phyloP scores from a whole-genome alignment of 495 filamentous ascomycete species.

The Penicillium paxilli region DNA sequence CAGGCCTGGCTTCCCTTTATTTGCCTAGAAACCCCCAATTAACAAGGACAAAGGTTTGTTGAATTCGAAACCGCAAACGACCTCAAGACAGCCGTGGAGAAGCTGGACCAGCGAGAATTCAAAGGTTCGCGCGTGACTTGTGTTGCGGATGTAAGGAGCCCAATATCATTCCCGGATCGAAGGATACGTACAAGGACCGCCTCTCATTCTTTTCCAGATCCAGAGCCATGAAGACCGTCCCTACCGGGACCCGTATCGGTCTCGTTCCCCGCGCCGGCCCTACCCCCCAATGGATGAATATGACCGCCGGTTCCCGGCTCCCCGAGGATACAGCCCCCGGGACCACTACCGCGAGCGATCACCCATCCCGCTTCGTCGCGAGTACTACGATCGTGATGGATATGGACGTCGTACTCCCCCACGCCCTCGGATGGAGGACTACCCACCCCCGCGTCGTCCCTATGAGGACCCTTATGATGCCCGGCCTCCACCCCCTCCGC shows the following conservation, averaged over 20 bases:
- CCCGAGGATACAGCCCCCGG: slow-evolving; percentile 79
- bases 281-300: slow-evolving; percentile 71
- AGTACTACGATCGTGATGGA: slow-evolving; percentile 78
- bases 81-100: slow-evolving; percentile 86
- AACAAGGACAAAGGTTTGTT: slow-evolving; percentile 71
- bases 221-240: slow-evolving; percentile 64
- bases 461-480: slow-evolving; percentile 56
- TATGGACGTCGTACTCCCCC: slow-evolving; percentile 70
- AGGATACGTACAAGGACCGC: slow-evolving; percentile 19
- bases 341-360: slow-evolving; percentile 87
- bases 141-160: slow-evolving; percentile 72
- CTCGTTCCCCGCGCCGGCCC: slow-evolving; percentile 71
- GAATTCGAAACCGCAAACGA: slow-evolving; percentile 94
- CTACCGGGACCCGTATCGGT: slow-evolving; percentile 69
- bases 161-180: slow-evolving; percentile 11
- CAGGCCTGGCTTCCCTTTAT: slow-evolving; percentile 7
- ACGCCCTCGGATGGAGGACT: slow-evolving; percentile 73
- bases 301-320: slow-evolving; percentile 71
- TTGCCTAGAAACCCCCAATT: slow-evolving; percentile 19
- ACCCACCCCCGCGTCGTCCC: slow-evolving; percentile 56
- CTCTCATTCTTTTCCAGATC: slow-evolving; percentile 47
- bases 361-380: slow-evolving; percentile 69
- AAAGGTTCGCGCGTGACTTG: slow-evolving; percentile 84
- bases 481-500: slow-evolving; percentile 42
- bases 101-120: slow-evolving; percentile 88